Evolutionary conservation across 768 basidiomycete genomes (phyloP), one percentile per base, ranked within the genome.

Genomic region (Xerocomellus chrysenteron): DNA sequence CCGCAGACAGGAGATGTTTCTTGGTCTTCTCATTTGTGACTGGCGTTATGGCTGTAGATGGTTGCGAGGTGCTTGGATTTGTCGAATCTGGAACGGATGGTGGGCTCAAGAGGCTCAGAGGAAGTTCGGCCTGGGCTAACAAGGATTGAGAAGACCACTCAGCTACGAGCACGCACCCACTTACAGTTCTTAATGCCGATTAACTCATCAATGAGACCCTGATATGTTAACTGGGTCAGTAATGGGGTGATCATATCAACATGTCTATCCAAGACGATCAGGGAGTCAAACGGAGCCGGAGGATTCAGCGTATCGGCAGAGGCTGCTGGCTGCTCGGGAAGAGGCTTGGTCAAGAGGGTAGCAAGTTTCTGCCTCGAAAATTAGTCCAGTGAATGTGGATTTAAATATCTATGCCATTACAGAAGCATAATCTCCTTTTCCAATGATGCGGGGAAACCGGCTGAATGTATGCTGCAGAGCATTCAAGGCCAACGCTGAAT

Each of bases 221-320:
- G 90, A 63, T 98, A 98, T 0, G 97, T 99, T 54, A 98, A 77
- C 66, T 98, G 95, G 3, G 97, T 98, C 45, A 96, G 82, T 49
- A 98, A 77, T 2, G 97, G 94, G 0, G 97, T 97, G 56, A 98
- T 86, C 90, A 98, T 90, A 66, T 99, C 97, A 11, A 90, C 85
- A 35, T 86, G 85, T 47, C 97, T 85, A 70, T 99, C 97, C 55
- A 99, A 64, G 37, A 98, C 79, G 61, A 99, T 87, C 56, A 98
- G 74, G 14, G 85, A 87, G 68, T 99, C 97, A 52, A 98, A 80
- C 49, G 78, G 82, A 16, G 83, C 82, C 3, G 83, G 82, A 11
- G 78, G 68, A 10, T 80, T 72, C 7, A 79, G 66, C 3, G 80
- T 70, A 11, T 73, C 72, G 24, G 80, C 77, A 13, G 74, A 71